Conservation (phyloP, 2,329 filamentous ascomycete genomes). For the Epicoccum sorghinum region DNA sequence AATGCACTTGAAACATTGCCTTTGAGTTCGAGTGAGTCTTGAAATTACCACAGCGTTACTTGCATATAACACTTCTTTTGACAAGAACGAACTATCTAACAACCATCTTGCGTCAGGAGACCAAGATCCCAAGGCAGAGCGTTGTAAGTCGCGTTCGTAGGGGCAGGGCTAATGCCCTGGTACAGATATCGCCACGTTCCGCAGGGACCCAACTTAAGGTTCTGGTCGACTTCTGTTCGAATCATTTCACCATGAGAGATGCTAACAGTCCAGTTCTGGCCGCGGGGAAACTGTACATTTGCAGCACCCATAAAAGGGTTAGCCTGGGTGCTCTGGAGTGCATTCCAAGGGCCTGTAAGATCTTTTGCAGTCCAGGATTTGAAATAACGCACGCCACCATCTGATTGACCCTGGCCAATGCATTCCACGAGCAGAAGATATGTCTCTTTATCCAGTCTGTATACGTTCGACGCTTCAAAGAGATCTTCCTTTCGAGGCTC, state of each 20-base stretch:
- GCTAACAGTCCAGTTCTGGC: constrained; percentile 47
- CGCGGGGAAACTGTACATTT: constrained; percentile 45
- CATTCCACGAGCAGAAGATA: constrained; percentile 50
- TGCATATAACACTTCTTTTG: too few species aligned
- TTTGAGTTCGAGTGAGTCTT: too few species aligned
- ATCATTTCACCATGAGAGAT: constrained; percentile 48
- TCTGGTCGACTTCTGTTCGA: constrained; percentile 47
- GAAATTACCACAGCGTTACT: too few species aligned
- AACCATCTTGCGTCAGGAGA: constrained; percentile 1
- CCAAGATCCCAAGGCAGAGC: constrained; percentile 1
- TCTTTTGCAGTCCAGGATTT: constrained; percentile 47
- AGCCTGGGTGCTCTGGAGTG: constrained; percentile 44
- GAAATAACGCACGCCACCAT: constrained; percentile 46
- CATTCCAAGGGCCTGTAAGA: constrained; percentile 45
- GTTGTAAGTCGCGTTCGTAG: background rate
- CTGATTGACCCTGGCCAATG: constrained; percentile 37
- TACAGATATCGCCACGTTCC: constrained; percentile 46
- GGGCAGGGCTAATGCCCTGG: constrained; percentile 37
- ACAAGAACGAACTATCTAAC: background rate
- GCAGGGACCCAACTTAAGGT: constrained; percentile 42
- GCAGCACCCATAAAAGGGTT: constrained; percentile 48
- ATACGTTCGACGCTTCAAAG: constrained; percentile 50
- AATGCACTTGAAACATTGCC: too few species aligned
- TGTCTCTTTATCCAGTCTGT: constrained; percentile 35
- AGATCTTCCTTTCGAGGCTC: constrained; percentile 33